Evolutionary conservation across 202 grass and related monocot species (phyloP), one percentile per base, ranked within the genome.

Genomic region (Alloteropsis angusta): DNA sequence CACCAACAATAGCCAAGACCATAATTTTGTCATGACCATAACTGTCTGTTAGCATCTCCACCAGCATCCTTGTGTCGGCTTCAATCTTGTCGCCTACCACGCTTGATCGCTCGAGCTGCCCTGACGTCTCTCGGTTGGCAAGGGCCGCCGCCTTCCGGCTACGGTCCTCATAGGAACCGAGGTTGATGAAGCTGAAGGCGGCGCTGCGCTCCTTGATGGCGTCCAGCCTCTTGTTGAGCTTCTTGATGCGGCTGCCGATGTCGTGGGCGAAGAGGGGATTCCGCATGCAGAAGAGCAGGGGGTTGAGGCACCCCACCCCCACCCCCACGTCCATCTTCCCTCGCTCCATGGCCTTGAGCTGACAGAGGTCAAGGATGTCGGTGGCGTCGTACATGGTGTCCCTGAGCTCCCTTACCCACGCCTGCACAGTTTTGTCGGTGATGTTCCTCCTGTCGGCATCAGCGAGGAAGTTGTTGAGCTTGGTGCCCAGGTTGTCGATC

Each of bases 111-210:
- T 35, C 45, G 0, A 68, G 11, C 4, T 18, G 50, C 8, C 22
- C 41, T 0, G 59, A 35, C 0, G 74, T 89, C 35, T 86, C 46
- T 0, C 5, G 72, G 0, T 3, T 21, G 1, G 3, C 5, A 23
- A 0, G 0, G 12, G 0, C 0, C 3, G 28, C 5, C 0, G 3
- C 4, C 0, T 38, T 18, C 1, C 3, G 48, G 6, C 28, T 0
- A 9, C 0, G 56, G 6, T 79, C 60, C 4, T 37, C 34, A 4
- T 68, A 62, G 3, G 61, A 5, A 14, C 9, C 23, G 0, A 85
- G 54, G 34, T 16, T 9, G 5, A 83, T 6, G 34, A 54, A 66
- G 49, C 19, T 42, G 2, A 52, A 85, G 2, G 2, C 0, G 0
- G 1, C 0, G 0, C 37, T 44, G 0, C 9, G 1, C 14, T 64